These are phyloP conservation scores for Fusarium sterilihyphosum DNA, from an alignment of 2,329 filamentous ascomycete species.

Conservation along the genomic window DNA sequence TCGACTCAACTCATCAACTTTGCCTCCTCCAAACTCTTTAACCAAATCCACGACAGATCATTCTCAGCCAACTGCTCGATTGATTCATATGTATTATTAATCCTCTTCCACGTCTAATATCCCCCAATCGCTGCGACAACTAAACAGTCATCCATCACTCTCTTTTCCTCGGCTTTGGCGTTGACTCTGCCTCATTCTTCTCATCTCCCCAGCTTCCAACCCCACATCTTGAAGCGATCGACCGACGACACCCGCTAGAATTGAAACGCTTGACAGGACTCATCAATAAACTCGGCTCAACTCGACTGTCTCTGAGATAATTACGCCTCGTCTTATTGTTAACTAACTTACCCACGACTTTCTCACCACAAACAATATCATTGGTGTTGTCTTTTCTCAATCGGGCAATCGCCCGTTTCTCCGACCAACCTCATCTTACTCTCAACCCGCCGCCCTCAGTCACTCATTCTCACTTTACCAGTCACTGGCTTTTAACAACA, in stretches of 20 bases:
- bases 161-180: conserved; percentile 3
- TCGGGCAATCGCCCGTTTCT: conserved; percentile 10
- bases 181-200: conserved; percentile 23
- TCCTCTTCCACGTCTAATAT: neutral
- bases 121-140: neutral
- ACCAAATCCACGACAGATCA: neutral
- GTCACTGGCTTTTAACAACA: conserved; percentile 11
- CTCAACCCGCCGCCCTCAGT: neutral
- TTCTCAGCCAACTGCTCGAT: neutral
- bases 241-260: conserved; percentile 25
- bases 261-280: conserved; percentile 12
- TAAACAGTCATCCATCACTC: neutral
- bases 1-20: conserved; percentile 18
- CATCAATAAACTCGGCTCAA: neutral
- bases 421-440: neutral
- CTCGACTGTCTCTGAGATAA: conserved; percentile 13
- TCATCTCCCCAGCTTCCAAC: conserved; percentile 27
- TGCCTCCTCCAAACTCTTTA: conserved; percentile 21
- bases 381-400: neutral
- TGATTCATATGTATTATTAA: neutral
- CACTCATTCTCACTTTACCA: neutral
- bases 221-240: conserved; percentile 28
- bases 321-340: neutral
- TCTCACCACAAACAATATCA: neutral
- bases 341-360: neutral